Evolutionary conservation across 768 basidiomycete species (phyloP).

Genomic region (Podaxis rugospora): DNA sequence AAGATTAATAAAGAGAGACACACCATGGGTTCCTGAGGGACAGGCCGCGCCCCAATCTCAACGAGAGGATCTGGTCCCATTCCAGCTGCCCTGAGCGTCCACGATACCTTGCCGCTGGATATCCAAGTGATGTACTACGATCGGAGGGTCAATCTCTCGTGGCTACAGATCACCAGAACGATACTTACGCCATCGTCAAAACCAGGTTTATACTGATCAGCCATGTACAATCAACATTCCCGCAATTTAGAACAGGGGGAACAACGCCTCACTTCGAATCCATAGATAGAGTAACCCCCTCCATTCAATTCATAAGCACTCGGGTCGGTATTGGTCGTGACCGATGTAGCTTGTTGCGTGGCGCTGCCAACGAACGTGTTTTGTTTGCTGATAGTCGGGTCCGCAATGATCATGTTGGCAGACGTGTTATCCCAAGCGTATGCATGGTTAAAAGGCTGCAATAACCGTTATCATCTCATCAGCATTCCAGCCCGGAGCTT

Average conservation of each 20-base stretch:
- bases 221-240: background rate
- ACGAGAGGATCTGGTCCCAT: constrained; percentile 57
- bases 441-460: constrained; percentile 68
- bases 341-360: constrained; percentile 79
- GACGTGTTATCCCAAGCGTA: constrained; percentile 68
- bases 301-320: constrained; percentile 60
- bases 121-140: constrained; percentile 84
- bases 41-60: constrained; percentile 59
- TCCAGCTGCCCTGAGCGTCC: constrained; percentile 72
- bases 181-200: constrained; percentile 58
- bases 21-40: constrained; percentile 87
- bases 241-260: background rate
- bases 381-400: constrained; percentile 48
- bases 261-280: constrained; percentile 56
- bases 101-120: constrained; percentile 56
- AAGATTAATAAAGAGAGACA: constrained; percentile 13
- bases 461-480: background rate
- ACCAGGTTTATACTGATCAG: constrained; percentile 41
- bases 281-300: constrained; percentile 68
- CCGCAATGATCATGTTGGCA: constrained; percentile 50
- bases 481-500: too few relatives aligned
- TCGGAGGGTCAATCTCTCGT: background rate
- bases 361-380: constrained; percentile 68
- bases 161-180: background rate
- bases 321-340: constrained; percentile 61